Percentiles rank a stretch among this genome's conserved stretches.
Evolutionary conservation across 306 rosid species (phyloP).

Genomic region (Clitoria ternatea): DNA sequence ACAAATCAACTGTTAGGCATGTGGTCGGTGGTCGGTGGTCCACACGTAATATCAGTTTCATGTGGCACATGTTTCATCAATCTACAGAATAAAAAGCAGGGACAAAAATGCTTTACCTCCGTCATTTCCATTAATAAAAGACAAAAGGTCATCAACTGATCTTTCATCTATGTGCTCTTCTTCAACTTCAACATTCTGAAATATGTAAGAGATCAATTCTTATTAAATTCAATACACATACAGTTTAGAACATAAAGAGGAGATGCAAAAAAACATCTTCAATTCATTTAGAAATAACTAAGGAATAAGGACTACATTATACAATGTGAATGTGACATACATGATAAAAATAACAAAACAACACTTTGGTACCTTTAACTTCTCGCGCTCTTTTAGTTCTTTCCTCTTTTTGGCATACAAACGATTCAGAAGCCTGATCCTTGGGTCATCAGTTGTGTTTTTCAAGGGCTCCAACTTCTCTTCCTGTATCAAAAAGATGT

Average conservation of each 20-base stretch:
- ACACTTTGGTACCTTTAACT: constrained; percentile 61
- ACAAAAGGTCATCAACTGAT: constrained; percentile 86
- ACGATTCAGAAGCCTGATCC: constrained; percentile 88
- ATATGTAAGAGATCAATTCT: constrained; percentile 21
- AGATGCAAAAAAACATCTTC: constrained; percentile 11
- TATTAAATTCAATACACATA: constrained; percentile 12
- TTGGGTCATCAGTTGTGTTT: constrained; percentile 83
- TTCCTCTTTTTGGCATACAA: constrained; percentile 91
- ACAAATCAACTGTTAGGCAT: background rate
- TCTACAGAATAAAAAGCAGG: background rate
- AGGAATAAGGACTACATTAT: constrained; percentile 11
- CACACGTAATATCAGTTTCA: background rate
- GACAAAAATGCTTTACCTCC: constrained; percentile 46
- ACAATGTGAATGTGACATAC: background rate
- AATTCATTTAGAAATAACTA: background rate
- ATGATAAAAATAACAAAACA: constrained; percentile 27
- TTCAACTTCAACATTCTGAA: constrained; percentile 79
- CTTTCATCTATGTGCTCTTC: constrained; percentile 78
- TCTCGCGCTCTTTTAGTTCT: constrained; percentile 84
- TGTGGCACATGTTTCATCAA: background rate
- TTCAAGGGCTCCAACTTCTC: constrained; percentile 92
- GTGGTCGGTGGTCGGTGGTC: too few relatives aligned
- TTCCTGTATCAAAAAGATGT: constrained; percentile 58
- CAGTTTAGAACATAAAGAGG: constrained; percentile 4
- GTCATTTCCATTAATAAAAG: constrained; percentile 83